Base-by-base conservation (phyloP, 768 basidiomycete species). In the Cubamyces lactineus region DNA sequence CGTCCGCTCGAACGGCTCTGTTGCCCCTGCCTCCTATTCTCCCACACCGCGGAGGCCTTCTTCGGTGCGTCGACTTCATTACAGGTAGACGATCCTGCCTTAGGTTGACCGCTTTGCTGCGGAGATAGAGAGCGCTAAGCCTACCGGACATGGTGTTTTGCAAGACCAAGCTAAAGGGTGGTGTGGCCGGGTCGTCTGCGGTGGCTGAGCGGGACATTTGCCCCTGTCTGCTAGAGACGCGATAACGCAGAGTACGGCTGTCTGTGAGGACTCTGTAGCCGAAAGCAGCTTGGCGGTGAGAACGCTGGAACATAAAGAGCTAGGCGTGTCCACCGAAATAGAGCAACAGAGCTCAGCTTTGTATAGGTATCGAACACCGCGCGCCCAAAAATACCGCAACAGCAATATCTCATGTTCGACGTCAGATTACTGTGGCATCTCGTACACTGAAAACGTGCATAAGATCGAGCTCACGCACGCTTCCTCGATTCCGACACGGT, bases 121-220 rank as follows among this genome's bases (percentile, higher is more conserved):
- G 42, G n/a, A 8, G 12, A 15, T 28, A 64, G 63, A 64, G 63
- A 48, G 54, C 63, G 12, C 13, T 57, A 4, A 64, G 63, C 48
- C 53, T 64, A 3, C 63, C 63, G 3, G 63, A 64, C 39, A 12
- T 64, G 24, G 63, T 60, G 2, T 64, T 64, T 39, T 55, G 57
- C 58, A 64, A 60, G 45, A 45, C 50, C 15, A 56, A 49, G 39
- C 17, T 38, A 4, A 56, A 57, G 53, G 58, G 62, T 39, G 39
- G 45, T 13, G 39, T 52, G 6, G 28, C 51, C 12, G 54, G 40
- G 1, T 19, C 48, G 2, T 15, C 43, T 34, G 28, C 58, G 50
- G 21, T 51, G 24, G 17, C 63, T 15, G 24, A 50, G 13, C 53
- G 51, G 13, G 58, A 60, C 9, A n/a, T 64, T 1, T 64, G 63